Evolutionary conservation across 768 basidiomycete genomes (phyloP).

Genomic region (Leccinum truebloodii): DNA sequence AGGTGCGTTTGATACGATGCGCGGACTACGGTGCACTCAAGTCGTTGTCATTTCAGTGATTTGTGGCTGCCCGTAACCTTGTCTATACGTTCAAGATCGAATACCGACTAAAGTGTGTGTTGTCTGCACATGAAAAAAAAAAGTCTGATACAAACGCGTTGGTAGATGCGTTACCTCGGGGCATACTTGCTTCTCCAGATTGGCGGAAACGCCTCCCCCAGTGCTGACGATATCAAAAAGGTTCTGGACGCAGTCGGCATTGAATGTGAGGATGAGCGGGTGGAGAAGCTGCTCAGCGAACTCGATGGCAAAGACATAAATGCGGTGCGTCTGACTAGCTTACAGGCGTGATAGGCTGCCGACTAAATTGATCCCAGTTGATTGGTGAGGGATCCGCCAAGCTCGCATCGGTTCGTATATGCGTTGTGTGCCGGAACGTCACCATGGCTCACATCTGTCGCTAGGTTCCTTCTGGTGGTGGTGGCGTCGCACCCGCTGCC

Average conservation of each 20-base stretch:
- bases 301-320: slow-evolving; percentile 88
- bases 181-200: slow-evolving; percentile 96
- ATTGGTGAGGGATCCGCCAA: slow-evolving; percentile 92
- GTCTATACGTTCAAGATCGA: slow-evolving; percentile 32
- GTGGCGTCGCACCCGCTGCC: slow-evolving; percentile 53
- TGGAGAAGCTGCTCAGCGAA: slow-evolving; percentile 84
- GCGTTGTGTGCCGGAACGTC: neutral
- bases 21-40: slow-evolving; percentile 6
- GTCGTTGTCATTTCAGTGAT: slow-evolving; percentile 56
- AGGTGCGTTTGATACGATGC: slow-evolving; percentile 32
- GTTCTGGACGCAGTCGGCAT: slow-evolving; percentile 86
- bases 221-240: slow-evolving; percentile 83
- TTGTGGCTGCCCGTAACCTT: slow-evolving; percentile 81
- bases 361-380: slow-evolving; percentile 47
- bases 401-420: slow-evolving; percentile 80
- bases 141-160: slow-evolving; percentile 2
- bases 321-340: slow-evolving; percentile 47
- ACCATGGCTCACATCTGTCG: slow-evolving; percentile 5
- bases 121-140: neutral
- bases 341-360: neutral
- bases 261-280: slow-evolving; percentile 80
- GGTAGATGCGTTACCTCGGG: slow-evolving; percentile 88
- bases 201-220: slow-evolving; percentile 89
- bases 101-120: slow-evolving; percentile 45
- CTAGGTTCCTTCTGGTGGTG: slow-evolving; percentile 88